Percentiles rank a stretch among this genome's conserved stretches.
These are phyloP conservation scores for Pleurotus salmoneostramineus DNA, from an alignment of 768 basidiomycete genomes.

Conservation along the genomic window DNA sequence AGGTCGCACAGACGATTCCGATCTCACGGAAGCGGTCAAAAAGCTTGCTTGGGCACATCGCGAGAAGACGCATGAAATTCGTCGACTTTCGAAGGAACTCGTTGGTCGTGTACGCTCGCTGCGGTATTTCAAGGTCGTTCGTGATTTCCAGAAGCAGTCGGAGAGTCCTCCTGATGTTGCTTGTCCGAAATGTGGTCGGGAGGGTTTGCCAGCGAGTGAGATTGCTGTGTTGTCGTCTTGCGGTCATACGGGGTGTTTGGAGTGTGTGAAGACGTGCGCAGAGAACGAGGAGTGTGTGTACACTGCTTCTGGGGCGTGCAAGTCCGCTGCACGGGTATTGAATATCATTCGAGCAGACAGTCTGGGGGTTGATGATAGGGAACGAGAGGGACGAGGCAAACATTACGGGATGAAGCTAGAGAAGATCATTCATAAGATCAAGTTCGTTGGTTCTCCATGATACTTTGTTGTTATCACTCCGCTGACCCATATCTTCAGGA, in stretches of 20 bases:
- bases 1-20: slow-evolving; percentile 52
- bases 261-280: slow-evolving; percentile 70
- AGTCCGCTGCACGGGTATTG: slow-evolving; percentile 73
- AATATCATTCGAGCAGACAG: slow-evolving; percentile 82
- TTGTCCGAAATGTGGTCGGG: slow-evolving; percentile 60
- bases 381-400: slow-evolving; percentile 65
- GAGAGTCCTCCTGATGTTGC: slow-evolving; percentile 53
- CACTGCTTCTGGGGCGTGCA: slow-evolving; percentile 63
- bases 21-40: slow-evolving; percentile 49
- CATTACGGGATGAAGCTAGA: slow-evolving; percentile 85
- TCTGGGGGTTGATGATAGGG: slow-evolving; percentile 75
- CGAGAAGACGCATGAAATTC: slow-evolving; percentile 83
- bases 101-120: slow-evolving; percentile 86
- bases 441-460: slow-evolving; percentile 37
- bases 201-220: slow-evolving; percentile 57
- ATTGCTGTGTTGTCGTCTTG: slow-evolving; percentile 88
- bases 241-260: slow-evolving; percentile 81
- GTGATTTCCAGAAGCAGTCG: slow-evolving; percentile 78
- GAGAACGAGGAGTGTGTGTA: slow-evolving; percentile 81
- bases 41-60: slow-evolving; percentile 77
- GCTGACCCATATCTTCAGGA: slow-evolving; percentile 32
- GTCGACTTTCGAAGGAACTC: slow-evolving; percentile 82
- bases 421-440: slow-evolving; percentile 69
- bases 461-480: slow-evolving; percentile 3
- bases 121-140: slow-evolving; percentile 89